phyloP scores from a whole-genome alignment of 495 filamentous ascomycete species.

The Daldinia loculata region DNA sequence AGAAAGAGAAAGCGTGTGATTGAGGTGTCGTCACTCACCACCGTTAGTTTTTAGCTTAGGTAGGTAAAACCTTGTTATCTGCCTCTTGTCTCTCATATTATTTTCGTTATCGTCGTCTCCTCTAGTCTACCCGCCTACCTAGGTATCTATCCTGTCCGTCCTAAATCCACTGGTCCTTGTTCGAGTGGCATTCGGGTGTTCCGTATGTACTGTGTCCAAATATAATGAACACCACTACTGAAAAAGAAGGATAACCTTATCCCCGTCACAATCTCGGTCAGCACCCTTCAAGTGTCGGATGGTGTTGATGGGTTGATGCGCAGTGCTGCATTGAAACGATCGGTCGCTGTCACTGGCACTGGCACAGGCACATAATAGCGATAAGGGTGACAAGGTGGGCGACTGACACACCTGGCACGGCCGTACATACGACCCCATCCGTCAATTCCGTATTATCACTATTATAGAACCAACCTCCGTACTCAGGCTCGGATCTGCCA shows the following conservation, averaged over 20 bases:
- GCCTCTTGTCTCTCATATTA: slow-evolving; percentile 2
- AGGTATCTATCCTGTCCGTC: not conserved
- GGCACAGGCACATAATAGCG: slow-evolving; percentile 1
- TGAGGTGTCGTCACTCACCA: slow-evolving; percentile 32
- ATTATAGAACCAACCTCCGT: slow-evolving; percentile 23
- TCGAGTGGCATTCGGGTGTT: slow-evolving; percentile 16
- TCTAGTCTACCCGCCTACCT: not conserved
- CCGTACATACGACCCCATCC: slow-evolving; percentile 15
- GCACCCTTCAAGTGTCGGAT: slow-evolving; percentile 33
- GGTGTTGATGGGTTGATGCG: slow-evolving; percentile 35
- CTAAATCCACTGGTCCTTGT: slow-evolving; percentile 2
- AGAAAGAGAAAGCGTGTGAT: slow-evolving; percentile 7
- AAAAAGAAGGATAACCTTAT: slow-evolving; percentile 5
- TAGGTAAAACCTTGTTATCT: slow-evolving; percentile 37
- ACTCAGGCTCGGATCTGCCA: slow-evolving; percentile 15
- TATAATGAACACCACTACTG: not conserved
- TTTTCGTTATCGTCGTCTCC: slow-evolving; percentile 1
- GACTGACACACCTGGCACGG: slow-evolving; percentile 20
- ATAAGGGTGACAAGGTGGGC: slow-evolving; percentile 18
- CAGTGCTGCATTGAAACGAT: slow-evolving; percentile 37
- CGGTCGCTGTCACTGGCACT: slow-evolving; percentile 27
- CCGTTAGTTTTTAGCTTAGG: slow-evolving; percentile 34
- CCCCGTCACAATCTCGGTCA: slow-evolving; percentile 19
- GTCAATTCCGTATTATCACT: slow-evolving; percentile 30
- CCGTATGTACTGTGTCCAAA: slow-evolving; percentile 18